Conservation (phyloP, 2,329 filamentous ascomycete genomes). For the Neurospora sp. region DNA sequence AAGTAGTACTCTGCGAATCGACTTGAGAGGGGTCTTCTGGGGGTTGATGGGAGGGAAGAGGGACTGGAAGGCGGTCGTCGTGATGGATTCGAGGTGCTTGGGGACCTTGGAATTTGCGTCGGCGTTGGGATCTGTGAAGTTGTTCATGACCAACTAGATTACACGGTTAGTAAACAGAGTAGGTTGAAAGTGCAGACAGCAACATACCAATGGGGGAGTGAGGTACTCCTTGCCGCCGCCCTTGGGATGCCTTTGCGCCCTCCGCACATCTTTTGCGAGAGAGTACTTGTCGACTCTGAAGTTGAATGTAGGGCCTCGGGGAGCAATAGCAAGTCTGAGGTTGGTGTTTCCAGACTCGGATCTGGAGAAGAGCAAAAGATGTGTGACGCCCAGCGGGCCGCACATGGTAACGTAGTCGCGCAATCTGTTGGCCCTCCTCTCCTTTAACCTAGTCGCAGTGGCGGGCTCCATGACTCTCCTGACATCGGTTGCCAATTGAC, state of each 20-base stretch:
- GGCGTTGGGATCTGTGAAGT: conserved; percentile 61
- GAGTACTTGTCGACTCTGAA: conserved; percentile 95
- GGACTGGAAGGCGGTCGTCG: conserved; percentile 90
- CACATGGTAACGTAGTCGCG: conserved; percentile 94
- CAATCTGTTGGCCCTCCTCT: conserved; percentile 77
- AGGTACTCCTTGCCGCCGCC: conserved; percentile 78
- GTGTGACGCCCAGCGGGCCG: conserved; percentile 83
- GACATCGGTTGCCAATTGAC: conserved; percentile 84
- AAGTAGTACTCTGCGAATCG: conserved; percentile 85
- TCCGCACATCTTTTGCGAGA: conserved; percentile 80
- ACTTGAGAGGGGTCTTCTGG: conserved; percentile 76
- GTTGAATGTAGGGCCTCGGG: conserved; percentile 83
- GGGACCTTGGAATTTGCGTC: conserved; percentile 63
- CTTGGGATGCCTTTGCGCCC: conserved; percentile 71
- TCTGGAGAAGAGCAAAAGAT: conserved; percentile 86
- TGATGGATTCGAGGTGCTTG: conserved; percentile 84
- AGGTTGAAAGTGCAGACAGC: neutral
- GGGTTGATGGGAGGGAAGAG: conserved; percentile 94
- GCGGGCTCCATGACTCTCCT: conserved; percentile 92
- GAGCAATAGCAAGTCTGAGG: conserved; percentile 75
- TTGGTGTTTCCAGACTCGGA: conserved; percentile 88
- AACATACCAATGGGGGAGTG: conserved; percentile 64
- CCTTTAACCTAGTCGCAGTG: conserved; percentile 80
- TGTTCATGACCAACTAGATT: conserved; percentile 86
- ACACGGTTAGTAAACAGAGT: conserved; percentile 16